Evolutionary conservation across 306 rosid genomes (phyloP).

Genomic region (Vigna angularis): DNA sequence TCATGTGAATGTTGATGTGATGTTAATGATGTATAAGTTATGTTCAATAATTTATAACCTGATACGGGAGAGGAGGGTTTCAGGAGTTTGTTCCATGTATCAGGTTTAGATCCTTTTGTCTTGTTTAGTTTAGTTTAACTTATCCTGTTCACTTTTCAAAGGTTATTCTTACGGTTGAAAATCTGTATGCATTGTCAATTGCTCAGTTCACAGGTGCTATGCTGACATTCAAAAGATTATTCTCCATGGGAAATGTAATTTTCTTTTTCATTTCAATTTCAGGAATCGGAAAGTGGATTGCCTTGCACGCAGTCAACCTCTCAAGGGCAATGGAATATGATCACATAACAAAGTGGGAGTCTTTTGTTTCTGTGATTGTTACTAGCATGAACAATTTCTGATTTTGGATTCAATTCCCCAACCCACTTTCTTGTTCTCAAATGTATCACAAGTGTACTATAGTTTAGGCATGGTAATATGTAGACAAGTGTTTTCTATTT

Average conservation of each 20-base stretch:
- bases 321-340: neutral
- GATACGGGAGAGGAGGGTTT: neutral
- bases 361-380: neutral
- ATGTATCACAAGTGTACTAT: too few relatives aligned
- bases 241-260: neutral
- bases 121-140: too few relatives aligned
- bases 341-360: neutral
- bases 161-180: constrained; percentile 30
- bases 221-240: neutral
- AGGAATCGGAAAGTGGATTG: neutral
- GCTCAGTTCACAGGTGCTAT: neutral
- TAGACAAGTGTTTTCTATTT: too few relatives aligned
- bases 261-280: constrained; percentile 6
- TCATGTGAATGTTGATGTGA: constrained; percentile 32
- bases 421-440: too few relatives aligned
- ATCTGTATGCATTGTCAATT: constrained; percentile 24
- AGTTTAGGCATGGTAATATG: too few relatives aligned
- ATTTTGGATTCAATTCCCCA: neutral
- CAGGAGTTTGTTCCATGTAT: neutral
- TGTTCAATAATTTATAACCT: neutral
- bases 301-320: neutral
- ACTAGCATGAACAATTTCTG: neutral
- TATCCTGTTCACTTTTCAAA: neutral
- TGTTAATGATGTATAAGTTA: neutral
- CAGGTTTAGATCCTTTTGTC: neutral